Evolutionary conservation across 768 basidiomycete species (phyloP), one percentile per base, ranked within the genome.

Genomic region (Tubosaeta sp.): DNA sequence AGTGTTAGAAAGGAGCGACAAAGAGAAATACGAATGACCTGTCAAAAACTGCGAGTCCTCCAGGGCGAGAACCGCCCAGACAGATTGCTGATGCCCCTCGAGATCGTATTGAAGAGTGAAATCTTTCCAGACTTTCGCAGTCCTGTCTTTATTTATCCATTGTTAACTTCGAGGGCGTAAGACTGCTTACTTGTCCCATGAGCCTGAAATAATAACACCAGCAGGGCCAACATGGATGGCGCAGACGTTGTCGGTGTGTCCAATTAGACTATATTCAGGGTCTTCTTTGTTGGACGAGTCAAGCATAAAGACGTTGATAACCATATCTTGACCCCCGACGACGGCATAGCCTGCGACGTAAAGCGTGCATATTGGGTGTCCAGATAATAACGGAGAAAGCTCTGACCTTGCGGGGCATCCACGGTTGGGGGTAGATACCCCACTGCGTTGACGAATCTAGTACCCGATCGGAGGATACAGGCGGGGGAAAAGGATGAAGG

Each of bases 111-210:
- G 76, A 48, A 84, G 70, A 52, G 81, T 68, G 68, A 89, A 93
- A 61, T 88, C 76, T 68, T 83, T 84, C 93, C 94, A 97, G 2
- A 99, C 87, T 71, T 92, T 91, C 33, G 93, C 95, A 2, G 95
- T 92, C 66, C 95, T 97, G 63, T 29, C 52, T 47, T 37, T 37
- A n/a, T 44, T 38, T 10, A 56, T 46, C 37, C n/a, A 19, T 33
- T 46, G 32, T 31, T 10, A 22, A 12, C 25, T 31, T 32, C n/a
- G 25, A 29, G 43, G 37, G 42, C 10, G 34, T 46, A 43, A 43
- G 38, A 46, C 14, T 11, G 71, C 82, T 70, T 62, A 95, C 95
- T 80, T 88, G 73, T 98, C 97, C 97, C 97, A 99, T 39, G 92
- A 95, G 17, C 97, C 97, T 8, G 91, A 95, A 52, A 97, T 83